A percentile compares a stretch with the other conserved stretches of the same genome.
Conservation (phyloP, 2,329 filamentous ascomycete genomes). For the Fusarium lateritium region DNA sequence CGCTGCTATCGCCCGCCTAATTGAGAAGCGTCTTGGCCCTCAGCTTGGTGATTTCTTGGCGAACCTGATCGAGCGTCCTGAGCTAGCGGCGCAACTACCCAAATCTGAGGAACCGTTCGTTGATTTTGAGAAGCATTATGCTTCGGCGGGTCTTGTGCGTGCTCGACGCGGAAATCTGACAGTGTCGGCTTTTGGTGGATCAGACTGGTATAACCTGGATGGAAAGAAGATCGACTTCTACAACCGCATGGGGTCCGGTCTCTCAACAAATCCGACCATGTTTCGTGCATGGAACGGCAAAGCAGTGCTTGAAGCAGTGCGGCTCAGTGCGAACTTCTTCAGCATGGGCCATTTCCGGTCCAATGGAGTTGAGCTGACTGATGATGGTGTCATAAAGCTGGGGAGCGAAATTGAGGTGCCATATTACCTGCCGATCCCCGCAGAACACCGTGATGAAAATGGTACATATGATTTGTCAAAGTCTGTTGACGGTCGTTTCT, state of each 20-base stretch:
- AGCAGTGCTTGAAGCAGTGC: conserved; percentile 26
- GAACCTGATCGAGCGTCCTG: conserved; percentile 22
- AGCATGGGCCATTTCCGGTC: conserved; percentile 37
- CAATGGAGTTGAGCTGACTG: conserved; percentile 16
- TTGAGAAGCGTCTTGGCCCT: conserved; percentile 11
- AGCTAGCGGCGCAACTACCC: conserved; percentile 1
- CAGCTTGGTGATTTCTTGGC: conserved; percentile 18
- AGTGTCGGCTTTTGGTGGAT: conserved; percentile 32
- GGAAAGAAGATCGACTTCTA: conserved; percentile 35
- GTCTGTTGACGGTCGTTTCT: conserved; percentile 21
- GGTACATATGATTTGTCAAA: conserved; percentile 18
- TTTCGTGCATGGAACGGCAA: conserved; percentile 38
- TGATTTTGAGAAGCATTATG: conserved; percentile 18
- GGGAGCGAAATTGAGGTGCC: conserved; percentile 24
- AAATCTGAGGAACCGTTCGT: conserved; percentile 7
- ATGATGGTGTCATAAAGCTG: background rate
- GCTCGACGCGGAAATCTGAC: conserved; percentile 24
- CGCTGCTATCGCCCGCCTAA: conserved; percentile 22
- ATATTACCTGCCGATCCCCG: conserved; percentile 23
- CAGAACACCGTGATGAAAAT: conserved; percentile 8
- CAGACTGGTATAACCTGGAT: conserved; percentile 29
- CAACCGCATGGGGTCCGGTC: conserved; percentile 32
- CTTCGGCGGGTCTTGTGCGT: conserved; percentile 17
- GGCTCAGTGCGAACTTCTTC: conserved; percentile 31
- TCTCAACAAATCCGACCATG: conserved; percentile 37